Evolutionary conservation across 768 basidiomycete species (phyloP), one percentile per base, ranked within the genome.

Genomic region (Phlegmacium glaucopus): DNA sequence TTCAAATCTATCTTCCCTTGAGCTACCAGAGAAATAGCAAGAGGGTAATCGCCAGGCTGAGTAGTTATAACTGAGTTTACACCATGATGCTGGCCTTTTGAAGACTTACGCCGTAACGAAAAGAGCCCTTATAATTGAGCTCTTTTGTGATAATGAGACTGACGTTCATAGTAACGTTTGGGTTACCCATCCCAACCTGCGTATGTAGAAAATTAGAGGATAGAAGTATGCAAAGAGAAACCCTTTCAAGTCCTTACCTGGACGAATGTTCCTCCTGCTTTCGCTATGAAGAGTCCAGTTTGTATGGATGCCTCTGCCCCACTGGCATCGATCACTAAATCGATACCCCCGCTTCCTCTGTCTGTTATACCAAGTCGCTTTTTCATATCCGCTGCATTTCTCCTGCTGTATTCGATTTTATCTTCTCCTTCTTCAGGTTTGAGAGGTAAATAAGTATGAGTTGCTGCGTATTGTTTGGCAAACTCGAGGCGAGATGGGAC

Each of bases 251-350:
- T n/a, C 17, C 16, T 32, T 52, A 78, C 84, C 68, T 88, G 85
- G 12, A 89, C 80, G 59, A 80, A 79, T 3, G 78, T 84, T 40
- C 91, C 90, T 46, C 91, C 90, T 29, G 77, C 69, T 68, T 83
- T 85, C 49, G 80, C 85, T 42, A 94, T 69, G 60, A 80, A 78
- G 52, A 93, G 68, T 10, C 80, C 91, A 37, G 90, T 94, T 64
- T 92, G 91, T 50, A 96, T 89, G 42, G 91, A 95, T 6, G 84
- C 84, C 65, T 95, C 92, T 3, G 94, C 94, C 25, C 94, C 94
- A 47, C 88, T 92, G 10, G 92, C 92, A 60, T 98, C 94, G 39
- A 96, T 72, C 48, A 95, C 86, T 27, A 96, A 72, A 67, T 96
- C 92, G 53, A 96, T 82, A 4, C 80, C 76, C 7, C 76, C 74